Base-by-base conservation (phyloP, 1,139 yeast species). In the Debaryomyces nepalensis region DNA sequence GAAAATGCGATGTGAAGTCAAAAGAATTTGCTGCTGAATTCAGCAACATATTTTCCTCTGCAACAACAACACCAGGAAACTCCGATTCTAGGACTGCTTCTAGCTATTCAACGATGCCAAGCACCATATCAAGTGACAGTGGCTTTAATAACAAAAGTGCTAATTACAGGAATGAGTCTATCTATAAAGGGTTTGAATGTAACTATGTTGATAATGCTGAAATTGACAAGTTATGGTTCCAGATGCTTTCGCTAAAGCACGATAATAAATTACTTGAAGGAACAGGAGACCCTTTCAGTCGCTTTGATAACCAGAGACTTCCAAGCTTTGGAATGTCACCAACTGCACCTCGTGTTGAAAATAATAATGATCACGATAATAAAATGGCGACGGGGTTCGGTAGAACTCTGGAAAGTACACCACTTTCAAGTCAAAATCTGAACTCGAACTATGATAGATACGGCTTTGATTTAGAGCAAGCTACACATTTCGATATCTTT, bases 171-270 rank as follows among this genome's bases (percentile, higher is more conserved):
- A 23, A 20, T 21, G 12, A 18, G 9, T 19, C 8, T 27, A 23
- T 30, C 5, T 15, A 37, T 31, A 36, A 49, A 33, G 59, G 50
- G 14, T 58, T 58, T 48, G 57, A 55, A 3, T 30, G 63, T 32
- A 61, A 66, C 32, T 58, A 57, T 33, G 57, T 66, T 23, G 59
- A 60, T 29, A 63, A 64, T 42, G 60, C 59, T 4, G 73, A 70
- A 37, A 63, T 70, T 26, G 77, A 72, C 50, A 62, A 64, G 42
- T 48, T 70, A 19, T 72, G 77, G 77, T 47, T 64, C 27, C 72
- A 68, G 42, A 59, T 71, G 55, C 55, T 69, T 15, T 55, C 59
- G n/a, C 55, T 63, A 57, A 68, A 68, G 40, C 58, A 63, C 29
- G 70, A 61, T 19, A 38, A 40, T 23, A 36, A 36, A 19, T 18